Evolutionary conservation across 2,329 filamentous ascomycete species (phyloP), one percentile per base, ranked within the genome.

Genomic region (Hypoxylon sp.): DNA sequence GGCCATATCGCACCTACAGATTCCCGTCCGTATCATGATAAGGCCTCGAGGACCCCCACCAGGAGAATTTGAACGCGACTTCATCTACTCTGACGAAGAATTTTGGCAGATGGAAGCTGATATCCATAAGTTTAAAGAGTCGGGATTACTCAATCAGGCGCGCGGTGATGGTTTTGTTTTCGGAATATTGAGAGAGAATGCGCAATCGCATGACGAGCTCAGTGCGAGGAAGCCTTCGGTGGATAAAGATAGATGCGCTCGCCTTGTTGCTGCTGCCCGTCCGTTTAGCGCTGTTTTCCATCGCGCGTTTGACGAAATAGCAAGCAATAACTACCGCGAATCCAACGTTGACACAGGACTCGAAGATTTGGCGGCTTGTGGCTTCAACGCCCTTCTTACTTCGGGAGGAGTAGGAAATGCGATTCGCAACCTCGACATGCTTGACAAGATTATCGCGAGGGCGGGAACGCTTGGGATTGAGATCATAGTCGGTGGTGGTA

Each of bases 111-210:
- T 84, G 81, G 59, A 59, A 29, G 44, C 56, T 2, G 59, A 67
- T 5, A 74, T 83, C 7, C 35, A 11, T 0, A 53, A 34, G 0
- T 74, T 82, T 61, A 72, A 69, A 36, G 58, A 59, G 0, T 62
- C 70, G 0, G 71, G 71, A 0, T 49, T 73, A 3, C 62, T 83
- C 42, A 60, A 71, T 17, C 56, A 66, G 0, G 56, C 60, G 1
- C 69, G 71, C 9, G 79, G 78, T 3, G 81, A 84, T 55, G 79
- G 79, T 1, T 84, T 84, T 57, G 80, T 84, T 5, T 81, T 84
- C 57, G 81, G 81, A 3, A 66, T 79, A 2, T 55, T 83, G 8
- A 31, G 46, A 17, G 62, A 66, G 41, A 38, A 38, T 11, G 11
- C 31, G 3, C 13, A 26, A 7, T 5, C n/a, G 15, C 9, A 29